phyloP scores from a whole-genome alignment of 306 rosid species.

The Lathyrus aphaca region DNA sequence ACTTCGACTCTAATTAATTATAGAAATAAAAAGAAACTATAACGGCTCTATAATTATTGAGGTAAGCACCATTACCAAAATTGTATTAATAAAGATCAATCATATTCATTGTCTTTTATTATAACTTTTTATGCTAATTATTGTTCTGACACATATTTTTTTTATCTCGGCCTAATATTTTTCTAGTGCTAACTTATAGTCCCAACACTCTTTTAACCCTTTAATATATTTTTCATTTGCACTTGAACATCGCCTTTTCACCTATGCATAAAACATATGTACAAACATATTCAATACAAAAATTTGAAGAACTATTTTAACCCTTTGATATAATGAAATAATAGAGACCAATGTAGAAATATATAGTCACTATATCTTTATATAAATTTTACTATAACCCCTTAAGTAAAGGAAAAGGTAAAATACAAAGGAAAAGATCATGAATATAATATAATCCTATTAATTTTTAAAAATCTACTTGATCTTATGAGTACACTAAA shows the following conservation, averaged over 20 bases:
- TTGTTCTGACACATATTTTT: no score
- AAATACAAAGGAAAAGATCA: background rate
- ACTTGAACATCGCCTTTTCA: background rate
- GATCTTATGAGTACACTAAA: slow-evolving; percentile 9
- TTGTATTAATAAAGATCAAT: no score
- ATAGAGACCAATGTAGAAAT: background rate
- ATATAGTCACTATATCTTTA: background rate
- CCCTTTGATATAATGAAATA: slow-evolving; percentile 12
- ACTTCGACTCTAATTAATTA: no score
- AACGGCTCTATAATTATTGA: no score
- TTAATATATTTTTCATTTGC: background rate
- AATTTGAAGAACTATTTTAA: background rate
- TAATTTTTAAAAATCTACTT: background rate
- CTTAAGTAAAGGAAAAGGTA: slow-evolving; percentile 10
- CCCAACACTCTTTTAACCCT: no score
- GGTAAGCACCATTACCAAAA: no score
- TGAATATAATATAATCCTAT: background rate
- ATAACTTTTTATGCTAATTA: no score
- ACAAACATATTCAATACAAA: background rate
- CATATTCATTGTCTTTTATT: no score
- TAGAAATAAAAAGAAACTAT: no score
- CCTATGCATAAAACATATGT: background rate
- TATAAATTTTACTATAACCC: background rate
- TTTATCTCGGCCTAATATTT: no score
- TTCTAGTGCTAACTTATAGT: no score